phyloP scores from a whole-genome alignment of 106 monocot genomes.

The Acanthochlamys bracteata region DNA sequence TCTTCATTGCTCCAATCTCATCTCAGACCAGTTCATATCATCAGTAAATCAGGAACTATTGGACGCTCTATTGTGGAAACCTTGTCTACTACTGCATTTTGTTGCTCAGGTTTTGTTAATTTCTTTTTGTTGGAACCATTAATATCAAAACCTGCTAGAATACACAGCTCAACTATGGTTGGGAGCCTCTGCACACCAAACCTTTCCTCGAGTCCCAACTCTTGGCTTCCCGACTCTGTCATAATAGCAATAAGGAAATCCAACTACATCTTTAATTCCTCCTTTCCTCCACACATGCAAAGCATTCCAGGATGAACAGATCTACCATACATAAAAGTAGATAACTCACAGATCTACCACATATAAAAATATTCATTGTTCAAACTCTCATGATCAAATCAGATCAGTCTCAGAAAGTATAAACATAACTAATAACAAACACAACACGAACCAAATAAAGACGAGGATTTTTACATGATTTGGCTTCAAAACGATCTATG shows the following conservation, averaged over 20 bases:
- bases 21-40: conserved; percentile 35
- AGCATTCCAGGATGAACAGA: conserved; percentile 44
- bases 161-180: conserved; percentile 63
- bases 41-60: conserved; percentile 9
- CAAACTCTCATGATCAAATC: too few species aligned
- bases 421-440: too few species aligned
- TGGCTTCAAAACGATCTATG: too few species aligned
- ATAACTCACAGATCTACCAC: too few species aligned
- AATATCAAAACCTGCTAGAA: conserved; percentile 76
- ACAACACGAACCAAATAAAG: too few species aligned
- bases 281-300: conserved; percentile 62
- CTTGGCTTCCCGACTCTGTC: conserved; percentile 62
- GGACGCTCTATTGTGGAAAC: background rate
- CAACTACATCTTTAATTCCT: conserved; percentile 37
- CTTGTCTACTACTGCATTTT: background rate
- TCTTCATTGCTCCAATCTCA: conserved; percentile 43
- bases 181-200: conserved; percentile 41
- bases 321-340: too few species aligned
- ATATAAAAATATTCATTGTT: too few species aligned
- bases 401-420: too few species aligned
- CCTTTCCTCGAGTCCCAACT: conserved; percentile 63
- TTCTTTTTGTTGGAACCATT: conserved; percentile 50
- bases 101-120: conserved; percentile 37
- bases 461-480: too few species aligned
- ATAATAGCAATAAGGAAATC: conserved; percentile 61